Conservation (phyloP, 441 rosid genomes). For the Mallotus japonicus region DNA sequence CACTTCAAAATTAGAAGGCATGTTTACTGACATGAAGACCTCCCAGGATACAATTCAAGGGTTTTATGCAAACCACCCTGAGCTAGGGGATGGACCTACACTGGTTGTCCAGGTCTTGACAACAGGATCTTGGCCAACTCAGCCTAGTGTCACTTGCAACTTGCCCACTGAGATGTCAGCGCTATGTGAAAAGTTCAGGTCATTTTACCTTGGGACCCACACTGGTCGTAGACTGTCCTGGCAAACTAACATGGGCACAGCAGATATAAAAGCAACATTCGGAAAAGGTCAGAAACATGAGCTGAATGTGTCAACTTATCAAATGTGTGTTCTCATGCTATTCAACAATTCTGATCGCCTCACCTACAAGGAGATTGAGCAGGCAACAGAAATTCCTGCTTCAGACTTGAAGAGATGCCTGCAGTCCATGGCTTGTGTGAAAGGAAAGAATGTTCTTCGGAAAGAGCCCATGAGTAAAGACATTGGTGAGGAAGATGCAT, state of each 20-base stretch:
- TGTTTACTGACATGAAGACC: conserved; percentile 98
- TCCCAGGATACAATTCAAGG: conserved; percentile 91
- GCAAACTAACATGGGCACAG: conserved; percentile 99
- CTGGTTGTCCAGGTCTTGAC: conserved; percentile 92
- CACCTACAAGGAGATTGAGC: conserved; percentile 89
- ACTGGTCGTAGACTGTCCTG: conserved; percentile 91
- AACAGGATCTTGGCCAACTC: conserved; percentile 96
- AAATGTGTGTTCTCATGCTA: conserved; percentile 90
- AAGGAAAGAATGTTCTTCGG: conserved; percentile 80
- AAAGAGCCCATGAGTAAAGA: conserved; percentile 99
- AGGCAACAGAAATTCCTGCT: conserved; percentile 84
- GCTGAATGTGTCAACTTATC: conserved; percentile 92
- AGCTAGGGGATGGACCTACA: conserved; percentile 80
- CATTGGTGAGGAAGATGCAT: conserved; percentile 80
- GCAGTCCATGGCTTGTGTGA: conserved; percentile 91
- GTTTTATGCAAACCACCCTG: conserved; percentile 66
- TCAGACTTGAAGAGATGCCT: conserved; percentile 86
- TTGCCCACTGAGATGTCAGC: conserved; percentile 84
- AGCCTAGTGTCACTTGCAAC: conserved; percentile 74
- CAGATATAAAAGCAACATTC: conserved; percentile 78
- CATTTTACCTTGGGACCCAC: conserved; percentile 90
- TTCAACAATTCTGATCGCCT: conserved; percentile 81
- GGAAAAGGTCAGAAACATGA: conserved; percentile 97
- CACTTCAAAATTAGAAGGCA: conserved; percentile 93
- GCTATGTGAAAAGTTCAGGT: conserved; percentile 85